Evolutionary conservation across 345 rosid genomes (phyloP), one percentile per base, ranked within the genome.

Genomic region (Bretschneidera sinensis): DNA sequence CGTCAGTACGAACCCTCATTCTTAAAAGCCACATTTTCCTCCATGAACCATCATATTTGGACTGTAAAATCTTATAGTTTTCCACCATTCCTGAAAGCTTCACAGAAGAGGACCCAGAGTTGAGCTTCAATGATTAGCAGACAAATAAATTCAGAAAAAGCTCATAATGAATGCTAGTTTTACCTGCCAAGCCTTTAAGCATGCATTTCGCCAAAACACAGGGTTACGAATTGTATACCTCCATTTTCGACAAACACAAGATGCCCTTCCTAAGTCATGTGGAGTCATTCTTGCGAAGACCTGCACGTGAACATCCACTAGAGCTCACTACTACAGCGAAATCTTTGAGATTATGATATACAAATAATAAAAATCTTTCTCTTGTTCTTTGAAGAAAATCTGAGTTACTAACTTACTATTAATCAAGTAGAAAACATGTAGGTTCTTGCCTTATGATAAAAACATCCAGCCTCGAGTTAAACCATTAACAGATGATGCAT

Each of bases 21-120:
- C 98, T 85, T 34, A 73, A 72, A 61, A 92, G 89, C 98, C 98
- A 89, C 98, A 92, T 92, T 78, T 89, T 92, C 75, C 91, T 87
- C 98, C 97, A 92, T 11, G 98, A 92, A 51, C 97, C 91, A 61
- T 83, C 88, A 59, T 85, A 85, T 23, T 71, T 84, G 45, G 84
- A 82, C 78, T 87, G 98, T 80, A 92, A 81, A 52, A 79, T 64
- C 72, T 68, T 78, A 72, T 89, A 92, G 68, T 89, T 92, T 60
- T 87, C 97, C 71, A 87, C 80, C 57, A 84, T 67, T n/a, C 98
- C 97, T 60, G 80, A 76, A 20, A 77, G 78, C 94, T 84, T 66
- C 71, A 77, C 23, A 31, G 28, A 56, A 63, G 55, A 62, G 23
- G 60, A 31, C 60, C 6, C 48, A 59, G 14, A 25, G 55, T 22